Percentiles rank a stretch among this genome's conserved stretches.
Conservation (phyloP, 2,329 filamentous ascomycete species). For the Beauveria caledonica region DNA sequence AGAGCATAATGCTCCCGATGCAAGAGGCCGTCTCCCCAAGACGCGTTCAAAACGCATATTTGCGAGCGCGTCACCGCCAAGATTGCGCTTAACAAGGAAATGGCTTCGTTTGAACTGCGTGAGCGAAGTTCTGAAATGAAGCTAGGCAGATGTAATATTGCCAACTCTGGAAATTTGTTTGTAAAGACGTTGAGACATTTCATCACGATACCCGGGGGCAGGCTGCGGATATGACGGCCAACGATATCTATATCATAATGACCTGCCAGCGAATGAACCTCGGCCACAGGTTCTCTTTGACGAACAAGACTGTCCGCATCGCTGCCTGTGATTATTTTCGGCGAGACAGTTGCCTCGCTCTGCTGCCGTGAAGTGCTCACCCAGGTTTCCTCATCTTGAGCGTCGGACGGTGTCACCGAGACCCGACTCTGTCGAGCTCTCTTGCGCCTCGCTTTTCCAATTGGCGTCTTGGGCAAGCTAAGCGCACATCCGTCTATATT, state of each 20-base stretch:
- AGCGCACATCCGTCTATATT: constrained; percentile 21
- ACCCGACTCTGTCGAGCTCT: background rate
- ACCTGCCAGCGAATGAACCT: background rate
- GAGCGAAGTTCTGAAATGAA: constrained; percentile 21
- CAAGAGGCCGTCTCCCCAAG: constrained; percentile 22
- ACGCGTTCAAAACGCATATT: constrained; percentile 22
- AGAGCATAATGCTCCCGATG: constrained; percentile 25
- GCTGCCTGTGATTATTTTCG: background rate
- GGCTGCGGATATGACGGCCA: constrained; percentile 17
- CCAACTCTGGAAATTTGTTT: constrained; percentile 26
- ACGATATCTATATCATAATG: constrained; percentile 2
- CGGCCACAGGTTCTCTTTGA: background rate
- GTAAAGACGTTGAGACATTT: constrained; percentile 27
- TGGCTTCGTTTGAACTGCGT: constrained; percentile 18
- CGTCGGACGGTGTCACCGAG: background rate
- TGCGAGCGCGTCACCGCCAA: constrained; percentile 25
- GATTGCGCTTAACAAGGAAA: constrained; percentile 22
- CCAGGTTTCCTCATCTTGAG: background rate
- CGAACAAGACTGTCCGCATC: background rate
- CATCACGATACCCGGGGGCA: constrained; percentile 21
- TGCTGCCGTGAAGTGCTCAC: background rate
- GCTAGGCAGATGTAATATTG: constrained; percentile 25
- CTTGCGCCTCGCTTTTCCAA: constrained; percentile 1
- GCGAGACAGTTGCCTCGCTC: background rate
- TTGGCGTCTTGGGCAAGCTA: constrained; percentile 15